phyloP scores from a whole-genome alignment of 495 filamentous ascomycete genomes.

The Parathielavia appendiculata region DNA sequence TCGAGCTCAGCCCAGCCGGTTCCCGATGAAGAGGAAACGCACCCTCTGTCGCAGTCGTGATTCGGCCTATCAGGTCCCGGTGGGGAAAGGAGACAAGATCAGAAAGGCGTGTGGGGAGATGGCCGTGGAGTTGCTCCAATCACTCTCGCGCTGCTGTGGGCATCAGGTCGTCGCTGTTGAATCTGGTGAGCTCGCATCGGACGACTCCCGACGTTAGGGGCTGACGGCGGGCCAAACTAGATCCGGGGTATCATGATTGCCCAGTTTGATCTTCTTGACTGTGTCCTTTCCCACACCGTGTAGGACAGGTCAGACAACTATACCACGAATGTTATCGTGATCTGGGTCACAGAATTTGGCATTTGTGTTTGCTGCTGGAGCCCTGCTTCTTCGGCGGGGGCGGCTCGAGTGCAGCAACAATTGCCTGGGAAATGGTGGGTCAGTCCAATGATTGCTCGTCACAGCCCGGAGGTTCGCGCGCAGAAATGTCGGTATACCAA shows the following conservation, averaged over 20 bases:
- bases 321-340: slow-evolving; percentile 5
- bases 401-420: slow-evolving; percentile 86
- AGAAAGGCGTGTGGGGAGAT: background rate
- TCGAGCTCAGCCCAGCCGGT: background rate
- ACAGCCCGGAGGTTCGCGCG: background rate
- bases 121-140: background rate
- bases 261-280: slow-evolving; percentile 8
- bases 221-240: slow-evolving; percentile 2
- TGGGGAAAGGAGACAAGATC: background rate
- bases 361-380: slow-evolving; percentile 32
- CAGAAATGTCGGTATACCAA: slow-evolving; percentile 40
- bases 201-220: slow-evolving; percentile 10
- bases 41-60: background rate
- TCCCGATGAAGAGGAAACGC: background rate
- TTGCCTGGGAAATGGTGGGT: slow-evolving; percentile 53
- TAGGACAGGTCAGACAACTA: background rate
- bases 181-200: slow-evolving; percentile 6
- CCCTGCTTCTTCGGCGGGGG: slow-evolving; percentile 63
- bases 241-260: slow-evolving; percentile 13
- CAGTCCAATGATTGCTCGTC: slow-evolving; percentile 1
- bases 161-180: slow-evolving; percentile 10
- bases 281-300: background rate
- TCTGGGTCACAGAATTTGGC: slow-evolving; percentile 45
- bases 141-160: background rate
- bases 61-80: background rate